phyloP scores from a whole-genome alignment of 345 rosid genomes.

The Populus alba region DNA sequence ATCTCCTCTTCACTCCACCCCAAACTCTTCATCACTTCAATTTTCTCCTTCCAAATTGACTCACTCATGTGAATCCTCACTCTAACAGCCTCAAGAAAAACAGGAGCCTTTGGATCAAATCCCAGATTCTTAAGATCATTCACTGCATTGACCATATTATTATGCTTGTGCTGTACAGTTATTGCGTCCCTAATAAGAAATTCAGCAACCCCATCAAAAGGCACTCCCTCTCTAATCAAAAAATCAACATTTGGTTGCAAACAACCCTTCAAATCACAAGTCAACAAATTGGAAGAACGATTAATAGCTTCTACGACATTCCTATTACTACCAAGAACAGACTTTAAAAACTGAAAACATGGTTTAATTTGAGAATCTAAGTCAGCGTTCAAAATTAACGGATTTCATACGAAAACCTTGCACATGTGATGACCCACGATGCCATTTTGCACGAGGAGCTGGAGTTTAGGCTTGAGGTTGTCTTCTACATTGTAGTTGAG shows the following conservation, averaged over 20 bases:
- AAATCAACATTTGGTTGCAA: neutral
- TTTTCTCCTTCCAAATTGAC: neutral
- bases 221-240: neutral
- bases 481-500: neutral
- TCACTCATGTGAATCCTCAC: neutral
- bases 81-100: constrained; percentile 11
- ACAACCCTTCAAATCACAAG: neutral
- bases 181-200: no score
- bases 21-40: neutral
- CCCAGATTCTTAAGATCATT: neutral
- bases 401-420: neutral
- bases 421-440: neutral
- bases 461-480: neutral
- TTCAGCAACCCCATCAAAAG: neutral
- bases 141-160: neutral
- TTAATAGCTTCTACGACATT: neutral
- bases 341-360: neutral
- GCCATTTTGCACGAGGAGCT: neutral
- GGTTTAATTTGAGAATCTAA: neutral
- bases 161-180: neutral
- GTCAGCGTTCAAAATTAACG: neutral
- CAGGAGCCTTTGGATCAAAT: neutral
- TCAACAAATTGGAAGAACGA: neutral
- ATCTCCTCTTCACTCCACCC: neutral
- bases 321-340: neutral